phyloP scores from a whole-genome alignment of 2,329 filamentous ascomycete species.

The Aspergillus caelatus region DNA sequence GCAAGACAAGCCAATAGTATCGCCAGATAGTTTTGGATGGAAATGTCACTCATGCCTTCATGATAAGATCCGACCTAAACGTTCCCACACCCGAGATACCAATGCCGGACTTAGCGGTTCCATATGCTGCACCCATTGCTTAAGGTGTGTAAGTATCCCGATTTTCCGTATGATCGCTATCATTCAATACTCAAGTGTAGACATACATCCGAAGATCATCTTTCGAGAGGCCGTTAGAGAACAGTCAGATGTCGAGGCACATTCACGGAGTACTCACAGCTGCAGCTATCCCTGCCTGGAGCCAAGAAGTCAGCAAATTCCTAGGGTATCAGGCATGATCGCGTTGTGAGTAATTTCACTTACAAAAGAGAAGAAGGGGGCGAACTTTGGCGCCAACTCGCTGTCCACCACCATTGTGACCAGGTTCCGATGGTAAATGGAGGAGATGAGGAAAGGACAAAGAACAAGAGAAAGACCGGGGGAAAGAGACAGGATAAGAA shows the following conservation, averaged over 20 bases:
- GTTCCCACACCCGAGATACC: slow-evolving; percentile 69
- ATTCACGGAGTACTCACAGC: slow-evolving; percentile 44
- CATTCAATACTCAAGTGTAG: neutral
- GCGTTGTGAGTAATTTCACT: slow-evolving; percentile 30
- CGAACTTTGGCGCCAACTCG: slow-evolving; percentile 63
- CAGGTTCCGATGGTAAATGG: neutral
- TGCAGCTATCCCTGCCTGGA: slow-evolving; percentile 52
- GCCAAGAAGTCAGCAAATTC: slow-evolving; percentile 27
- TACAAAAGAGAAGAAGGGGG: slow-evolving; percentile 70
- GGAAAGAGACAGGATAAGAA: neutral
- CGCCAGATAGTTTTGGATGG: neutral
- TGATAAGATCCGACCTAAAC: slow-evolving; percentile 68
- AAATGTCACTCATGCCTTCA: slow-evolving; percentile 58
- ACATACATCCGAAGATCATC: slow-evolving; percentile 58
- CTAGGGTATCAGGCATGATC: neutral
- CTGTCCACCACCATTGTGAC: slow-evolving; percentile 48
- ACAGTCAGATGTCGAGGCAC: slow-evolving; percentile 3
- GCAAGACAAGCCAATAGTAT: slow-evolving; percentile 9
- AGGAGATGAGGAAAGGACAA: slow-evolving; percentile 1
- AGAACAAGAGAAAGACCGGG: neutral
- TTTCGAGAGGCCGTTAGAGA: slow-evolving; percentile 34
- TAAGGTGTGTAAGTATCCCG: slow-evolving; percentile 29
- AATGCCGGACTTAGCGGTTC: slow-evolving; percentile 69
- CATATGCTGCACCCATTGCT: slow-evolving; percentile 69
- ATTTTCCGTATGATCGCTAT: neutral